Conservation (phyloP, 225 moss, liverwort and hornwort species). For the Anthoceros angustus region DNA sequence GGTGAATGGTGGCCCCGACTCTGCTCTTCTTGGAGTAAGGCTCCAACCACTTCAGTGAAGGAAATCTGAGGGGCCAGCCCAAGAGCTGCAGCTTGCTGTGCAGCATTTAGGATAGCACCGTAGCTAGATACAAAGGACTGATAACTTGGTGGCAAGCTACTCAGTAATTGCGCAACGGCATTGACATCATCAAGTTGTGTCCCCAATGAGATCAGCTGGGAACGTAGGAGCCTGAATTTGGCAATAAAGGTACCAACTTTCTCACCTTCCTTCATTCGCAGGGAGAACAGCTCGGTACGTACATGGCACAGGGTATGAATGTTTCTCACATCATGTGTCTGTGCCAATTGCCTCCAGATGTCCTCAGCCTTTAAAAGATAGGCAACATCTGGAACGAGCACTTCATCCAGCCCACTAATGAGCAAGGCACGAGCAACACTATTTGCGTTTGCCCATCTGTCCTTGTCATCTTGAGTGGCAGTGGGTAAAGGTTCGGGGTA, state of each 20-base stretch:
- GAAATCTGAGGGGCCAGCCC: not conserved
- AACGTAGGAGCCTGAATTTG: not conserved
- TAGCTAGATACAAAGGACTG: not conserved
- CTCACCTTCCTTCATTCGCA: not conserved
- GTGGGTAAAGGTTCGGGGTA: not conserved
- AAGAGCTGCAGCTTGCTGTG: not conserved
- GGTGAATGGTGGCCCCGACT: not conserved
- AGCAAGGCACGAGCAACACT: not conserved
- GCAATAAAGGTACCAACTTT: too few relatives aligned
- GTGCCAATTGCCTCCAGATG: not conserved
- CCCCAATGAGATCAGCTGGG: not conserved
- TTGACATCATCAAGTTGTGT: not conserved
- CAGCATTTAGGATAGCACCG: too few relatives aligned
- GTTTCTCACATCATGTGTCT: not conserved
- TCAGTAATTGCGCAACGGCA: not conserved
- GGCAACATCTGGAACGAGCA: not conserved
- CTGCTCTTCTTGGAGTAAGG: conserved; percentile 1
- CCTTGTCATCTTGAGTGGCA: too few relatives aligned
- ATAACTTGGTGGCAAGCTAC: not conserved
- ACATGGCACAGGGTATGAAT: not conserved
- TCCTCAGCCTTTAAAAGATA: not conserved
- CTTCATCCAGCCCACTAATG: not conserved
- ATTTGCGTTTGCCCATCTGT: too few relatives aligned
- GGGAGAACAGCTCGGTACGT: not conserved
- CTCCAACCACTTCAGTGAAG: not conserved